Base-by-base conservation (phyloP, 768 basidiomycete genomes). In the Amanita brunnescens region DNA sequence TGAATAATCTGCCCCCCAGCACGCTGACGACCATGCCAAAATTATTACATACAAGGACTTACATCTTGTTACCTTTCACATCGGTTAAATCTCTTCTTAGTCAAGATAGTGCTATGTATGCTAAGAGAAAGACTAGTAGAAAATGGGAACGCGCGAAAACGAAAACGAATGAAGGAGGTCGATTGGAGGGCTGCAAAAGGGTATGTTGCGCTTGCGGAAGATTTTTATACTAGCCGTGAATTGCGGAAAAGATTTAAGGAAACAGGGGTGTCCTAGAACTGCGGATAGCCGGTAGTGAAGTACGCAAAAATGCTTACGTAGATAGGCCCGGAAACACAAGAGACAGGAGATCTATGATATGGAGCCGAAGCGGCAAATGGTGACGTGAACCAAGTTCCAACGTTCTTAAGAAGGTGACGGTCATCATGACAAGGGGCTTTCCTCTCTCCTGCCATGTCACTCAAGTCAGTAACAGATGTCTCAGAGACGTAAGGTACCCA, bases 11-110 rank as follows among this genome's bases (percentile, higher is more conserved):
- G 10, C 82, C 86, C 0, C 65, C 71, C 5, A 83, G 76, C 58
- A 80, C 83, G 2, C 65, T 89, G 16, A 77, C 69, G 52, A 87
- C 82, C 0, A 87, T 80, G 0, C 87, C 87, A 5, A 84, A 88
- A 59, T 67, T 89, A 6, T 69, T 89, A 13, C 85, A 87, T 62
- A 87, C 86, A 1, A 78, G 85, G 5, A 67, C 70, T 1, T 76
- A 68, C 54, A 64, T 89, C 51, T 61, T 70, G 13, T 68, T 87
- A 8, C 84, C 84, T 70, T 70, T 16, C 61, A 68, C 3, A 66
- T 62, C 48, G 29, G 50, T 10, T 9, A 37, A 29, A 13, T 2
- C 6, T 30, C 6, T 26, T 32, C 57, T 46, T 29, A 60, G 39
- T 26, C 47, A 61, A 23, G 57, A 61, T 18, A 39, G 58, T 6